Conservation (phyloP, 2,329 filamentous ascomycete genomes). For the Nemania diffusa region DNA sequence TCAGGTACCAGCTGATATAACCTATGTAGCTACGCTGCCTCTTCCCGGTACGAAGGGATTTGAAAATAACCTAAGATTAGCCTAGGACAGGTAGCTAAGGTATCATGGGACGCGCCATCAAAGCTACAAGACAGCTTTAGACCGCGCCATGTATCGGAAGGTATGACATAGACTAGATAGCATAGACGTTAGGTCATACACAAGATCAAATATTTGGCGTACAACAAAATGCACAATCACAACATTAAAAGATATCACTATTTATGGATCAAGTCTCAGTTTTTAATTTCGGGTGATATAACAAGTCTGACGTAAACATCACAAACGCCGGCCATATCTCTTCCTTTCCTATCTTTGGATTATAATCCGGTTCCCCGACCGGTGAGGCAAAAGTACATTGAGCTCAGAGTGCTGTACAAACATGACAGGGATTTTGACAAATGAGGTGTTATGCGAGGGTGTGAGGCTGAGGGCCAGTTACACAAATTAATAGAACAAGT, state of each 20-base stretch:
- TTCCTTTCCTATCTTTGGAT: constrained; percentile 15
- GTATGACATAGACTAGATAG: background rate
- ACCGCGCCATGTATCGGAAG: background rate
- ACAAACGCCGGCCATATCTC: constrained; percentile 24
- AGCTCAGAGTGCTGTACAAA: constrained; percentile 11
- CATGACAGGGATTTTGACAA: constrained; percentile 3
- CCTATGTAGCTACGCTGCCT: background rate
- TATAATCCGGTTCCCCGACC: constrained; percentile 1
- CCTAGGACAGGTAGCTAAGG: background rate
- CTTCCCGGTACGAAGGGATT: background rate
- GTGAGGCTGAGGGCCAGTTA: constrained; percentile 1
- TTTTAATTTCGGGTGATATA: background rate
- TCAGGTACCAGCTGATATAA: background rate
- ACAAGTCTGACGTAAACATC: constrained; percentile 20
- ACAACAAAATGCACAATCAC: constrained; percentile 10
- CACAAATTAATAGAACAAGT: background rate
- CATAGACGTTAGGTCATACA: background rate
- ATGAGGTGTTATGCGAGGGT: constrained; percentile 3
- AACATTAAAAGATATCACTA: background rate
- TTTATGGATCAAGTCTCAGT: background rate
- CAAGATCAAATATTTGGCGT: background rate
- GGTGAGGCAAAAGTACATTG: constrained; percentile 2
- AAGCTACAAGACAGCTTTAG: background rate
- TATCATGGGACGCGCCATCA: background rate
- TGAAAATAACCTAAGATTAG: too few relatives aligned